A percentile compares a stretch with the other conserved stretches of the same genome.
Evolutionary conservation across 2,329 filamentous ascomycete genomes (phyloP).

Genomic region (Fusarium denticulatum): DNA sequence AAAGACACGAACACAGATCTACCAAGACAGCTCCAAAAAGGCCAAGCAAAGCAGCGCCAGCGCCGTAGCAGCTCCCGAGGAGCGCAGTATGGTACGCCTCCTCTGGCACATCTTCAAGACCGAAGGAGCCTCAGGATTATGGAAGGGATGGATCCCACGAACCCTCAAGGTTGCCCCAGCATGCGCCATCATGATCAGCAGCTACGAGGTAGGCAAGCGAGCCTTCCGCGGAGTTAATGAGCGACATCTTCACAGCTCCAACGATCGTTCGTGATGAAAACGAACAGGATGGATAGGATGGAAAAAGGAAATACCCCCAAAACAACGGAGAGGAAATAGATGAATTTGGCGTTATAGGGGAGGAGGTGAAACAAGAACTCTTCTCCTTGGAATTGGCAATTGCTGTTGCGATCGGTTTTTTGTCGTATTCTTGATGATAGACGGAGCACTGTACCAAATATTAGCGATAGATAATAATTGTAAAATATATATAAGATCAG

Average conservation of each 20-base stretch:
- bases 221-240: conserved; percentile 81
- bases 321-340: conserved; percentile 9
- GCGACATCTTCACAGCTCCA: conserved; percentile 37
- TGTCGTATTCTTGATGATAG: conserved; percentile 21
- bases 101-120: conserved; percentile 91
- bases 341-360: conserved; percentile 34
- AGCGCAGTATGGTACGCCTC: conserved; percentile 80
- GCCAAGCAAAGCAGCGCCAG: conserved; percentile 36
- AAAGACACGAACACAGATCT: conserved; percentile 93
- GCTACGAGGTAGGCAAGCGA: conserved; percentile 95
- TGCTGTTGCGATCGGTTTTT: not conserved
- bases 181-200: conserved; percentile 99
- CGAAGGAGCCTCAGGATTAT: conserved; percentile 83
- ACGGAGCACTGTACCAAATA: conserved; percentile 29
- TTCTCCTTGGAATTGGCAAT: conserved; percentile 17
- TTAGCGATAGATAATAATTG: conserved; percentile 40
- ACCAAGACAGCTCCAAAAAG: conserved; percentile 61
- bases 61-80: conserved; percentile 69
- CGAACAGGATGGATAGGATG: not conserved
- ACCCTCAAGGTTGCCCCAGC: conserved; percentile 95
- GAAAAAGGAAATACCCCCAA: conserved; percentile 22
- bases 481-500: conserved; percentile 32
- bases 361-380: conserved; percentile 19
- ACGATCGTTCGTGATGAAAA: conserved; percentile 13
- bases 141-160: conserved; percentile 90